Evolutionary conservation across 2,329 filamentous ascomycete species (phyloP), one percentile per base, ranked within the genome.

Genomic region (Exophiala xenobiotica): DNA sequence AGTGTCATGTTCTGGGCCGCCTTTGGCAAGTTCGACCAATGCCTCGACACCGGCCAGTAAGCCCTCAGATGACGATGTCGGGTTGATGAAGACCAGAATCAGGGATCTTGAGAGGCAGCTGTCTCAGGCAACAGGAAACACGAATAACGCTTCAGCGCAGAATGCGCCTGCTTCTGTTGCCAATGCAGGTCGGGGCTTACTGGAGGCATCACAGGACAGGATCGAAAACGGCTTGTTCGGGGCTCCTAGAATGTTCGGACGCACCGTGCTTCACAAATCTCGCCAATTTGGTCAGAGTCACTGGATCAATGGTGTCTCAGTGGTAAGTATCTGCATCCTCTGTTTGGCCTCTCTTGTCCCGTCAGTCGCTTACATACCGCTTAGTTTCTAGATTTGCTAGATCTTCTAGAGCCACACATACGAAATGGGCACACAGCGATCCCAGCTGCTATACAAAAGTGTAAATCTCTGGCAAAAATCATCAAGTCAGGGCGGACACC

Each of bases 231-330:
- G 62, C 3, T 41, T 64, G 0, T 60, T 64, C 2, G 66, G 68
- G 6, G 62, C 70, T 19, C 38, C 56, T 9, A 62, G 67, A 2
- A 60, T 62, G 0, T 68, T 74, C 0, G 67, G 65, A 1, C 73
- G 73, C 6, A 72, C 71, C n/a, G 65, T 79, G 6, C 70, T 73
- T 16, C 77, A 81, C 54, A 85, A 84, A 60, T 76, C 74, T 0
- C 72, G 80, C 0, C 61, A 82, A 1, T 79, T 82, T 59, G 81
- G 80, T 0, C 73, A 76, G 46, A 79, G 74, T 45, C 78, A 80
- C 58, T 80, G 77, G 76, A 71, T 80, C n/a, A 79, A 76, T 52
- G 70, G 69, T 1, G 63, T 78, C 8, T 59, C 68, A 0, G 56
- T 78, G 38, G 78, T 81, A 60, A 63, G 72, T 35, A 16, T 11